Evolutionary conservation across 441 rosid species (phyloP), one percentile per base, ranked within the genome.

Genomic region (Pelargonium hybrid): DNA sequence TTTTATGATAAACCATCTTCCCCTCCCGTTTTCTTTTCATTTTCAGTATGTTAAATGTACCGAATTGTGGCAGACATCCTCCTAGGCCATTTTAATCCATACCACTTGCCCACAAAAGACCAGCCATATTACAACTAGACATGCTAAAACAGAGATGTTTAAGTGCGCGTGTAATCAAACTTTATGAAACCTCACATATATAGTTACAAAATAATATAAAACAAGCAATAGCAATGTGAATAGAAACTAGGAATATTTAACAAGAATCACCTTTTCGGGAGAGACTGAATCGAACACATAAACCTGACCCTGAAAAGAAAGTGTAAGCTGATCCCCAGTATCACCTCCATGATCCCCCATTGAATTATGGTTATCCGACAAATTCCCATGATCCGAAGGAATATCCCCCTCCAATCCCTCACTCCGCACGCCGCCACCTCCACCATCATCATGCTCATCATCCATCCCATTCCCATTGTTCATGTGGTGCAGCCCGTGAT

Each of bases 261-360:
- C 34, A 50, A 13, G 9, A 15, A 50, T 67, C 50, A 86, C 93
- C 90, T 88, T 88, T 76, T 86, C 85, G 10, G 87, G 84, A 5
- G 76, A 73, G 70, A 88, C 88, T 2, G 71, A 81, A 69, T 86
- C 86, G 62, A 85, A 88, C 64, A 86, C 90, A 77, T 86, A 88
- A 69, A 88, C 93, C 78, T 88, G 87, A 43, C 90, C 93, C 73
- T 84, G 89, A 69, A 86, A 88, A 43, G 93, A 85, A 70, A 88
- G 82, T 8, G 89, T 88, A 68, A 88, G 76, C 73, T 86, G 88
- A 70, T 86, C 85, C 10, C 79, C 85, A 72, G 70, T 68, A 1
- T 86, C 88, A 65, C 56, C 57, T 37, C 72, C 72, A 59, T 41
- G 71, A 25, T 26, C 63, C 62, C 50, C 56, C 59, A 68, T 11